A percentile compares a stretch with the other conserved stretches of the same genome.
These are phyloP conservation scores for Trametes sp. DNA, from an alignment of 1,284 basidiomycete species.

Conservation along the genomic window DNA sequence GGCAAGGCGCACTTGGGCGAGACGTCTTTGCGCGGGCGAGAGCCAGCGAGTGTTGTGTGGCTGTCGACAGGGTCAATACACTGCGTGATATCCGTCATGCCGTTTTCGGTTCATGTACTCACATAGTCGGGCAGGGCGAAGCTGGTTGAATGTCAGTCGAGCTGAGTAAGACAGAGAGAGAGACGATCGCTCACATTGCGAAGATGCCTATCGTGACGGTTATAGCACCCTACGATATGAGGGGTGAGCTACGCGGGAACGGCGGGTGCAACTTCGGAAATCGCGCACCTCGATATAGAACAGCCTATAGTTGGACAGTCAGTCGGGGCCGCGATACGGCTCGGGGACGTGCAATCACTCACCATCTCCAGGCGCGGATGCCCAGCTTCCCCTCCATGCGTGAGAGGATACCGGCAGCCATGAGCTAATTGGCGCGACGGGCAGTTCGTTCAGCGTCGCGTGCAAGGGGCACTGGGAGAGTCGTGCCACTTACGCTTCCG, in stretches of 20 bases:
- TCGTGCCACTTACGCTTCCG: constrained; percentile 57
- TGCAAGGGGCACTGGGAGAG: background rate
- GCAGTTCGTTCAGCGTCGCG: background rate
- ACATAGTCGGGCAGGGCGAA: constrained; percentile 63
- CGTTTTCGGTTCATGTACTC: constrained; percentile 19
- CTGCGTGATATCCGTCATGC: background rate
- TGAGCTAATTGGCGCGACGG: constrained; percentile 49
- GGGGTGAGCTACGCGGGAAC: constrained; percentile 10
- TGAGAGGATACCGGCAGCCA: constrained; percentile 74
- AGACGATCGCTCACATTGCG: constrained; percentile 54
- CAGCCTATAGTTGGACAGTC: constrained; percentile 48
- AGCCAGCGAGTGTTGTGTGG: constrained; percentile 76
- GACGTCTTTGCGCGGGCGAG: constrained; percentile 59
- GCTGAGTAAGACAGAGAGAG: background rate
- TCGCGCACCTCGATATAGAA: constrained; percentile 65
- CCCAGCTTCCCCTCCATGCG: constrained; percentile 74
- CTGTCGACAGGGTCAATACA: constrained; percentile 39
- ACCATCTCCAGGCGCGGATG: constrained; percentile 78
- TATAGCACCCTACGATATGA: constrained; percentile 54
- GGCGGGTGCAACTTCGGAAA: background rate
- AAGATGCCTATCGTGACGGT: constrained; percentile 63
- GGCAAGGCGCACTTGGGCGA: constrained; percentile 75
- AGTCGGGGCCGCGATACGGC: constrained; percentile 1
- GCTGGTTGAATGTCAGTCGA: constrained; percentile 10
- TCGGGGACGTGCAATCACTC: constrained; percentile 21